Evolutionary conservation across 345 rosid genomes (phyloP), one percentile per base, ranked within the genome.

Genomic region (Excoecaria cochinchinensis): DNA sequence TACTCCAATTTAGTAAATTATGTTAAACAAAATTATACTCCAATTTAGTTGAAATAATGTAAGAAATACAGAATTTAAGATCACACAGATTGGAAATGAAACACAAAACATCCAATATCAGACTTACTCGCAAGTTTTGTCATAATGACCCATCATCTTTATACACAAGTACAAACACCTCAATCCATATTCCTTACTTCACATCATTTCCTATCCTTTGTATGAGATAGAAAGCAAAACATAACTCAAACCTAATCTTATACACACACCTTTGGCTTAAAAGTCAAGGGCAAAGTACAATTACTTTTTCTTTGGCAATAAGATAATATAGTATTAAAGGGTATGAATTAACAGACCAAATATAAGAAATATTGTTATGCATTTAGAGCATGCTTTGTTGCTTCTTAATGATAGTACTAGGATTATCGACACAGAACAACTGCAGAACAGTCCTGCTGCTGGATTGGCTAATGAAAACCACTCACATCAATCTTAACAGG

Each of bases 311-410:
- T n/a, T n/a, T n/a, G n/a, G n/a, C n/a, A n/a, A n/a, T n/a, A n/a
- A n/a, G n/a, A n/a, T n/a, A n/a, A n/a, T n/a, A n/a, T n/a, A n/a
- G n/a, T n/a, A n/a, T n/a, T n/a, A n/a, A n/a, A n/a, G n/a, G n/a
- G n/a, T n/a, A n/a, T n/a, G 95, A 51, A 87, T 79, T 64, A 89
- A 91, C 24, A 79, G 97, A 76, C 97, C 98, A 31, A 85, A 84
- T 9, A 92, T 90, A 83, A 59, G 80, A 4, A 91, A 90, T 64
- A 80, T 91, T 53, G 97, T 89, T 17, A 79, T 82, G 47, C 89
- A 91, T 70, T 81, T 94, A 90, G 97, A 91, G 55, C 83, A 92
- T 48, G 98, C 97, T 53, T 53, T 53, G 58, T 53, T 21, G 16
- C 48, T 44, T 0, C 48, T 44, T 44, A 44, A 44, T 1, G 48